A percentile compares a stretch with the other conserved stretches of the same genome.
Conservation (phyloP, 2,329 filamentous ascomycete genomes). For the Ophidiomyces ophidiicola region DNA sequence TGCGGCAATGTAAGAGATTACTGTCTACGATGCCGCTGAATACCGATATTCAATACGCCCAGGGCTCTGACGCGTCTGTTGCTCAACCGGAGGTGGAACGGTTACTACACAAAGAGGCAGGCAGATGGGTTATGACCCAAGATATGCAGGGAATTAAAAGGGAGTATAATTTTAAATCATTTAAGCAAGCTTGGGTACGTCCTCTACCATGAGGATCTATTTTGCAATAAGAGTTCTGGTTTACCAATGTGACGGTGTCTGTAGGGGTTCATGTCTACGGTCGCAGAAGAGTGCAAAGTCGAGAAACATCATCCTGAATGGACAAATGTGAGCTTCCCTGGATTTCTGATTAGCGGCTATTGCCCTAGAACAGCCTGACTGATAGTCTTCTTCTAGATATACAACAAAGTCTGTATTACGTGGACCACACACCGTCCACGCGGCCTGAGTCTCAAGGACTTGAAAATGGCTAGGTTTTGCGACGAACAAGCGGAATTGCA, state of each 20-base stretch:
- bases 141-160: constrained; percentile 6
- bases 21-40: background rate
- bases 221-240: too few species aligned
- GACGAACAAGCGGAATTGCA: constrained; percentile 25
- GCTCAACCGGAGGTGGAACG: constrained; percentile 5
- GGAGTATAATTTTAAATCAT: constrained; percentile 10
- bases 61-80: constrained; percentile 5
- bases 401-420: constrained; percentile 10
- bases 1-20: too few species aligned
- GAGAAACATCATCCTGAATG: constrained; percentile 13
- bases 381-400: constrained; percentile 3
- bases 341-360: too few species aligned
- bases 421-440: constrained; percentile 32
- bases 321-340: constrained; percentile 13
- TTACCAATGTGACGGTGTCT: background rate
- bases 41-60: constrained; percentile 1
- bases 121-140: constrained; percentile 3
- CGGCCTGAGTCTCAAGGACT: constrained; percentile 29
- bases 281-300: constrained; percentile 9
- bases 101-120: constrained; percentile 4
- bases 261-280: constrained; percentile 11
- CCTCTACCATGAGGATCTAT: background rate
- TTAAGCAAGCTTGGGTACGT: constrained; percentile 11
- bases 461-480: constrained; percentile 28
- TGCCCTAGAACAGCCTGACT: background rate